Evolutionary conservation across 306 rosid species (phyloP).

Genomic region (Quercus ilex): DNA sequence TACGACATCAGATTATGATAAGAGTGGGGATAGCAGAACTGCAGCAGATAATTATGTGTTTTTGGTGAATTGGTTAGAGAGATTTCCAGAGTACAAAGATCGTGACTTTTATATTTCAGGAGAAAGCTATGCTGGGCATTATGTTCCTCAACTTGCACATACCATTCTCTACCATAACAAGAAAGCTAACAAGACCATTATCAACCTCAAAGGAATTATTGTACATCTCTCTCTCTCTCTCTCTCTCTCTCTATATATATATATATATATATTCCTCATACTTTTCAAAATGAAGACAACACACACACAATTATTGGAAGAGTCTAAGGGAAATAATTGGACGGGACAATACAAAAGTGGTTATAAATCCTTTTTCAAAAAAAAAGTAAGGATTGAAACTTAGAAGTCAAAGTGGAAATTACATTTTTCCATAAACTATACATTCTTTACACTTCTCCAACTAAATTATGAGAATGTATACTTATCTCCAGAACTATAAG

Average conservation of each 20-base stretch:
- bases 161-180: too few relatives aligned
- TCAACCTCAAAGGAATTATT: too few relatives aligned
- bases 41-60: conserved; percentile 64
- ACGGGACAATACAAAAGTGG: neutral
- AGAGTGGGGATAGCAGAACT: conserved; percentile 62
- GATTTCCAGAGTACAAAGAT: conserved; percentile 75
- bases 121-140: conserved; percentile 94
- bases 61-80: conserved; percentile 81
- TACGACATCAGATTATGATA: neutral
- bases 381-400: neutral
- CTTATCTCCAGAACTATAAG: too few relatives aligned
- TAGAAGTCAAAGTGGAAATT: neutral
- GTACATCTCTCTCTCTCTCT: too few relatives aligned
- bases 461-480: too few relatives aligned
- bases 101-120: conserved; percentile 77
- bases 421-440: too few relatives aligned
- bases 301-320: neutral
- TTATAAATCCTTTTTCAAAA: neutral
- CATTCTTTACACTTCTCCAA: too few relatives aligned
- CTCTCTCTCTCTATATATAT: conserved; percentile 16
- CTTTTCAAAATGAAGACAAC: too few relatives aligned
- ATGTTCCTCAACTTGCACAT: conserved; percentile 23
- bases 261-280: neutral
- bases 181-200: too few relatives aligned
- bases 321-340: neutral